Evolutionary conservation across 2,329 filamentous ascomycete genomes (phyloP).

Genomic region (Sporothrix pseudoabietina): DNA sequence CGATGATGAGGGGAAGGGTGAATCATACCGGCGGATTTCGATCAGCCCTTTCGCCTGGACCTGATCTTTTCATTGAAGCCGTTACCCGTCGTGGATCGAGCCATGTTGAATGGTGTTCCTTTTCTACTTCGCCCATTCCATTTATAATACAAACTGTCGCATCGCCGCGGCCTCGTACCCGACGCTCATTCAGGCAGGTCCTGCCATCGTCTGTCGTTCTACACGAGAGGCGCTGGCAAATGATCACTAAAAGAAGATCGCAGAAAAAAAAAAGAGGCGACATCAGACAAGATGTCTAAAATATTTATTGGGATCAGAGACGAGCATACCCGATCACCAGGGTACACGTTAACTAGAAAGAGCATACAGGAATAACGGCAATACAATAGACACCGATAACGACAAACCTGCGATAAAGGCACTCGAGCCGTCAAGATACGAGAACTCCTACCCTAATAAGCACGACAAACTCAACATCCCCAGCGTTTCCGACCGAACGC

Average conservation of each 20-base stretch:
- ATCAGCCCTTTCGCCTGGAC: slow-evolving; percentile 2
- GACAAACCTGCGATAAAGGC: neutral
- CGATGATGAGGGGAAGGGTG: neutral
- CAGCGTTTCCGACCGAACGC: neutral
- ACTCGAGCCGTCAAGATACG: neutral
- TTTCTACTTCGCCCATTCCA: neutral
- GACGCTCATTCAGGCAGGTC: neutral
- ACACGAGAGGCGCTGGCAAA: neutral
- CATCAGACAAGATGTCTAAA: too few species aligned
- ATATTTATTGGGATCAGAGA: neutral
- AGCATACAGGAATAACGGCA: neutral
- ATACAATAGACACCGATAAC: neutral
- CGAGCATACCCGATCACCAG: neutral
- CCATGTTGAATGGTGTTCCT: neutral
- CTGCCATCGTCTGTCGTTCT: neutral
- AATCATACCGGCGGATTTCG: neutral
- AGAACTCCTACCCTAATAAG: neutral
- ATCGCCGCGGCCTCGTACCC: neutral
- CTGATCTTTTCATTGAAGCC: neutral
- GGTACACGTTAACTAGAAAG: neutral
- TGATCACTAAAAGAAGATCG: neutral
- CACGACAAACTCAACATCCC: neutral
- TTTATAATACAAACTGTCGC: neutral
- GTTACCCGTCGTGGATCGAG: neutral
- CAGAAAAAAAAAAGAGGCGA: neutral